A percentile compares a stretch with the other conserved stretches of the same genome.
Conservation (phyloP, 305 asterid species). For the Fraxinus platypoda region DNA sequence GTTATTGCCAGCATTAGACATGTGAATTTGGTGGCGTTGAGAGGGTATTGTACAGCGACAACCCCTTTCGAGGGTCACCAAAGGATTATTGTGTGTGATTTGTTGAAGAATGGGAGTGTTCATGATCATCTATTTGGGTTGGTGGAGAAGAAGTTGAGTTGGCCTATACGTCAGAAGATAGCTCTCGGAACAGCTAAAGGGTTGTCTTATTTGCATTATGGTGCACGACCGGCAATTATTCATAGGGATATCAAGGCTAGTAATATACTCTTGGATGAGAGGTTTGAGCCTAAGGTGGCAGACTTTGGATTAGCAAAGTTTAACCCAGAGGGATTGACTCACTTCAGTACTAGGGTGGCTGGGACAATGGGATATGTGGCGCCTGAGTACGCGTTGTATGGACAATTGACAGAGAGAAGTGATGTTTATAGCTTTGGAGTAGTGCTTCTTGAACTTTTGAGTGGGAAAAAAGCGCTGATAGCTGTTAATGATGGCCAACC, state of each 20-base stretch:
- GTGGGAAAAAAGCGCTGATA: conserved; percentile 55
- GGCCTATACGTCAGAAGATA: conserved; percentile 50
- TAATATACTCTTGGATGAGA: conserved; percentile 54
- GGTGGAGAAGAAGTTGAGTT: conserved; percentile 35
- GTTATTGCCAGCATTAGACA: conserved; percentile 65
- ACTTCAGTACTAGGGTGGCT: conserved; percentile 61
- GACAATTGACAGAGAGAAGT: conserved; percentile 56
- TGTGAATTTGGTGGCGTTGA: conserved; percentile 49
- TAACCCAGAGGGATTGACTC: conserved; percentile 56
- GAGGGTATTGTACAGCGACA: conserved; percentile 64
- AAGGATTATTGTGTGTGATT: conserved; percentile 64
- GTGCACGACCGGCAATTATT: conserved; percentile 50
- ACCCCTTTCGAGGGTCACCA: conserved; percentile 56
- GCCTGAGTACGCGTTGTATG: conserved; percentile 63
- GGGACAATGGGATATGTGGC: conserved; percentile 71
- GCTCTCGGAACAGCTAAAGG: conserved; percentile 58
- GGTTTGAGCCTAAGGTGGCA: conserved; percentile 56
- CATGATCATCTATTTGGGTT: conserved; percentile 53
- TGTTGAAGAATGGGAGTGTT: conserved; percentile 56
- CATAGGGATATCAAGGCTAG: conserved; percentile 67
- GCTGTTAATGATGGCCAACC: conserved; percentile 40
- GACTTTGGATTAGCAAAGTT: conserved; percentile 71
- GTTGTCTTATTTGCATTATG: conserved; percentile 53
- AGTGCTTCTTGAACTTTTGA: conserved; percentile 56
- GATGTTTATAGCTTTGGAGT: conserved; percentile 66